A percentile compares a stretch with the other conserved stretches of the same genome.
Evolutionary conservation across 306 rosid genomes (phyloP).

Genomic region (Glycyrrhiza uralensis): DNA sequence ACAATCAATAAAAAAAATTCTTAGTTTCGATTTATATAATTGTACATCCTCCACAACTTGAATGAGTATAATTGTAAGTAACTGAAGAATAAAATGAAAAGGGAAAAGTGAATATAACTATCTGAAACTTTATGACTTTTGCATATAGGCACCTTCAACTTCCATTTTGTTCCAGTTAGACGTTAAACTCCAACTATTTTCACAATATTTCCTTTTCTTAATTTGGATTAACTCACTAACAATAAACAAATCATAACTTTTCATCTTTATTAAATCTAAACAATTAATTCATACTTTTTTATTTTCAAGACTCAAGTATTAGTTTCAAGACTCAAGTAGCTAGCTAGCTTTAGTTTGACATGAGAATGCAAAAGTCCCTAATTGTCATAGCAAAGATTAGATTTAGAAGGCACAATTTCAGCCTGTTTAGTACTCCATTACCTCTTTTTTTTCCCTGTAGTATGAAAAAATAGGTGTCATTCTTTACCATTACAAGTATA

Average conservation of each 20-base stretch:
- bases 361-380: constrained; percentile 14
- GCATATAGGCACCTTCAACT: background rate
- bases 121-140: background rate
- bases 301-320: no score
- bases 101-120: background rate
- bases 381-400: constrained; percentile 9
- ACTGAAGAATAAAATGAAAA: background rate
- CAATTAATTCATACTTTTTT: background rate
- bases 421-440: background rate
- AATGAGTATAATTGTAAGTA: background rate
- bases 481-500: constrained; percentile 12
- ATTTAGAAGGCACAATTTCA: background rate
- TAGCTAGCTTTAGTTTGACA: background rate
- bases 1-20: background rate
- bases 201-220: background rate
- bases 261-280: background rate
- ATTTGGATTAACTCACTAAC: background rate
- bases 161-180: background rate
- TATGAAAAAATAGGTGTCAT: background rate
- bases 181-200: background rate
- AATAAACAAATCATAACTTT: background rate
- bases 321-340: background rate
- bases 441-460: background rate
- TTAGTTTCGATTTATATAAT: background rate
- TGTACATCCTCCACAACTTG: background rate